Conservation (phyloP, 2,329 filamentous ascomycete genomes). For the Fusarium longipes region DNA sequence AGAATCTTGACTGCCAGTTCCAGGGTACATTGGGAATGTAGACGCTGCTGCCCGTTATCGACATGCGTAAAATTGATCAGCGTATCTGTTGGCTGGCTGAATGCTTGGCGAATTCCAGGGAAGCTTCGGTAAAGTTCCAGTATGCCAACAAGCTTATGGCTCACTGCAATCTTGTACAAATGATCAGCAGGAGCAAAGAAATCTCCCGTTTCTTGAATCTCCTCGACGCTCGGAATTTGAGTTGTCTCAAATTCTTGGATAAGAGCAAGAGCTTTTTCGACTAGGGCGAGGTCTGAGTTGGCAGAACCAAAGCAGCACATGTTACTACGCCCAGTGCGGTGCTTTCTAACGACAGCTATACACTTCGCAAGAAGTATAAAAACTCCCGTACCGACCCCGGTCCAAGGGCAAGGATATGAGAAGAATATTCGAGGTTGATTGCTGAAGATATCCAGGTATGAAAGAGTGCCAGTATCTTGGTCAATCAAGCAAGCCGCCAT, state of each 20-base stretch:
- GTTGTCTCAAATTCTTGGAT: background rate
- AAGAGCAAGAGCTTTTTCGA: background rate
- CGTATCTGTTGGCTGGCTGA: background rate
- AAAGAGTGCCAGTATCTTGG: constrained; percentile 10
- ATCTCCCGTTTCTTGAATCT: background rate
- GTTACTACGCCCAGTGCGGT: background rate
- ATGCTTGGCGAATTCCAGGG: background rate
- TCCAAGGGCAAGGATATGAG: constrained; percentile 27
- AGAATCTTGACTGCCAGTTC: background rate
- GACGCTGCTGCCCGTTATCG: too few relatives aligned
- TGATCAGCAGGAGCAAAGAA: background rate
- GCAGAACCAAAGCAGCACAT: background rate
- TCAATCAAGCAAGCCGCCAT: constrained; percentile 31
- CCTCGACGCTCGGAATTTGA: background rate
- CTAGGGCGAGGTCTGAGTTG: background rate
- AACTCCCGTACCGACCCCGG: constrained; percentile 18
- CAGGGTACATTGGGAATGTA: background rate
- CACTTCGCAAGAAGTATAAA: constrained; percentile 18
- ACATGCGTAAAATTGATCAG: background rate
- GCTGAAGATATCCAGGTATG: constrained; percentile 22
- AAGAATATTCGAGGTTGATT: background rate
- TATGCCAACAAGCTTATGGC: background rate
- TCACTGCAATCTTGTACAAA: background rate
- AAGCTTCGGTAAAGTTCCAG: background rate
- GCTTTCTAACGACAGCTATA: background rate